Base-by-base conservation (phyloP, 305 asterid species). In the Fraxinus dipetala region DNA sequence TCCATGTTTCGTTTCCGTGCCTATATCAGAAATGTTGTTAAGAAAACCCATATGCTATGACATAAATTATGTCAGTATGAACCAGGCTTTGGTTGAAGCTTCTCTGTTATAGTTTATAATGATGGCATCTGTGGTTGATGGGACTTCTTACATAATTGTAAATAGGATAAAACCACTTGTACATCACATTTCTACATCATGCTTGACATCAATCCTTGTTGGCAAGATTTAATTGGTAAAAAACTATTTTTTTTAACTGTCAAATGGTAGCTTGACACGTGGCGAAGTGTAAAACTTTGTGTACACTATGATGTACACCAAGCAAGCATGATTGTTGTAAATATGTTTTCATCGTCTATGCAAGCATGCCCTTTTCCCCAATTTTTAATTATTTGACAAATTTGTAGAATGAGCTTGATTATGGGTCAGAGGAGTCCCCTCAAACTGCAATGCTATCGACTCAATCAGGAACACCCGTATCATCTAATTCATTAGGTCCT, bases 391-490 rank as follows among this genome's bases (percentile, higher is more conserved):
- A 26, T 28, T 67, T 28, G 36, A 9, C 51, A 45, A 43, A 48
- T 75, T 72, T 86, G 84, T 88, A 90, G 93, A 87, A 86, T 56
- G 93, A 89, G 80, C 87, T 90, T 4, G 91, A 90, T 72, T 85
- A 86, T 78, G 89, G 88, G 51, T 48, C 79, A 0, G 93, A 89
- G 11, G 91, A 86, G 36, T 83, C 89, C 16, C 36, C 88, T 77
- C 90, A 83, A 63, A 75, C 76, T 36, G 56, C 86, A 43, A 69
- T 74, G 80, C 89, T 81, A 8, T 43, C 84, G 8, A 69, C 84
- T 45, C 83, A 86, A 28, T 75, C 89, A 6, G 87, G 86, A 70
- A 43, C 67, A 51, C 86, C 89, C 2, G 32, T 86, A 18, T 70
- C 89, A 45, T 86, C 91, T 5, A 86, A 86, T 56, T 79, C 89